Conservation (phyloP, 208 protist species). For the Trypanosoma congolense region DNA sequence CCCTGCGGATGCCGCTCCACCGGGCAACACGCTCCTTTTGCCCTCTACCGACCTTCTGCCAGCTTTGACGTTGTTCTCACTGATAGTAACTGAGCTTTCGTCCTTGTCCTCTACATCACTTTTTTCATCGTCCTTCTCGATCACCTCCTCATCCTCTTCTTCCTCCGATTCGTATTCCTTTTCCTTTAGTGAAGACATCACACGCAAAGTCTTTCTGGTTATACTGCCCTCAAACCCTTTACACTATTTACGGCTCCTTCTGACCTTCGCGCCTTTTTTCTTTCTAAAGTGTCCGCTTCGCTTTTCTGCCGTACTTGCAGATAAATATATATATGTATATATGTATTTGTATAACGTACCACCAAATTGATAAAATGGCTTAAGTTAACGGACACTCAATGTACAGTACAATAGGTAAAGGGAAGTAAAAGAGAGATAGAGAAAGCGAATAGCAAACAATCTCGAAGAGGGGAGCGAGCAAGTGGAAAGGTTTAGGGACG, state of each 20-base stretch:
- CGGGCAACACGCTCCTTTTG: neutral
- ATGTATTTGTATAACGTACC: neutral
- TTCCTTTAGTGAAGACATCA: neutral
- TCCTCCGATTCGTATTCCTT: neutral
- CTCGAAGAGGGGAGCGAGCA: too few relatives aligned
- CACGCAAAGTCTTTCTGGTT: slow-evolving; percentile 2
- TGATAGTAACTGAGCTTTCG: too few relatives aligned
- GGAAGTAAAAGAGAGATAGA: too few relatives aligned
- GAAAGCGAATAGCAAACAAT: too few relatives aligned
- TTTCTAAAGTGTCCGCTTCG: too few relatives aligned
- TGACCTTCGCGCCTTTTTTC: too few relatives aligned
- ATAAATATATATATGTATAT: neutral
- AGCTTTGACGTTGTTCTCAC: neutral
- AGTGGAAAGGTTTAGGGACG: too few relatives aligned
- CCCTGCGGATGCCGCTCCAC: too few relatives aligned
- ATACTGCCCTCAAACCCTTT: slow-evolving; percentile 8
- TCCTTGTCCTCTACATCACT: neutral
- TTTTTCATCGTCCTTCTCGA: slow-evolving; percentile 13
- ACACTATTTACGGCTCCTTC: neutral
- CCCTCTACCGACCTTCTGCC: neutral
- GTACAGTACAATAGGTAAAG: too few relatives aligned
- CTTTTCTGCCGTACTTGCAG: neutral
- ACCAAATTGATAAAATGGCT: too few relatives aligned
- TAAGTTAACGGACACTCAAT: too few relatives aligned
- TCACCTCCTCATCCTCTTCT: slow-evolving; percentile 26